Evolutionary conservation across 2,329 filamentous ascomycete species (phyloP), one percentile per base, ranked within the genome.

Genomic region (Aspergillus vadensis): DNA sequence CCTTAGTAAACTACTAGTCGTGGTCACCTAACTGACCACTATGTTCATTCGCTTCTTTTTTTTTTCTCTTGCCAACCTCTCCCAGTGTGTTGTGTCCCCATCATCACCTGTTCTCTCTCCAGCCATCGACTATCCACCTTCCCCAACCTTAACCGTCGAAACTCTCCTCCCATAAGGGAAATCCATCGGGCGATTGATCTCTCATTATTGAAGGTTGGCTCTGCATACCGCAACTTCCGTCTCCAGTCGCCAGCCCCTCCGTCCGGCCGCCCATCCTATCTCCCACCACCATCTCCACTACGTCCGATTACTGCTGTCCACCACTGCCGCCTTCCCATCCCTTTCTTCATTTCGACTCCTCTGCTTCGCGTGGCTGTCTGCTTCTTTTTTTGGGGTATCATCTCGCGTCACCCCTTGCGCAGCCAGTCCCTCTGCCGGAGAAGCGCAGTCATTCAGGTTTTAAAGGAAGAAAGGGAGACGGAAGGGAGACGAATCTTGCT

Each of bases 191-290:
- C 57, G 49, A 67, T 65, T 66, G 63, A 60, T 48, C 61, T 25
- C 44, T 47, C 39, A 55, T 60, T 62, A 64, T 57, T 60, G 63
- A 67, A 61, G 39, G 47, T 61, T 53, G 58, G 50, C 60, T 62
- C 63, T 67, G 64, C 66, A 69, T 69, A 69, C 67, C 67, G 67
- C 66, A 69, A 69, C 63, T 69, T 68, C 60, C 61, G 60, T 54
- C 58, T 57, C 59, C 32, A 36, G 62, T 57, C 62, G 57, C 53
- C 61, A 65, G 59, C 55, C 58, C 59, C 58, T 52, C 50, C 39
- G 32, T 39, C 57, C 52, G 55, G 44, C 60, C 36, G 39, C 56
- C 57, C 56, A 39, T 59, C 56, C 58, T 54, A 50, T 50, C 47
- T 17, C 25, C 47, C 25, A 27, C 17, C 41, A 44, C 47, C 27